A percentile compares a stretch with the other conserved stretches of the same genome.
Evolutionary conservation across 805 yeast genomes (phyloP).

Genomic region (Cyberlindnera bimundalis): DNA sequence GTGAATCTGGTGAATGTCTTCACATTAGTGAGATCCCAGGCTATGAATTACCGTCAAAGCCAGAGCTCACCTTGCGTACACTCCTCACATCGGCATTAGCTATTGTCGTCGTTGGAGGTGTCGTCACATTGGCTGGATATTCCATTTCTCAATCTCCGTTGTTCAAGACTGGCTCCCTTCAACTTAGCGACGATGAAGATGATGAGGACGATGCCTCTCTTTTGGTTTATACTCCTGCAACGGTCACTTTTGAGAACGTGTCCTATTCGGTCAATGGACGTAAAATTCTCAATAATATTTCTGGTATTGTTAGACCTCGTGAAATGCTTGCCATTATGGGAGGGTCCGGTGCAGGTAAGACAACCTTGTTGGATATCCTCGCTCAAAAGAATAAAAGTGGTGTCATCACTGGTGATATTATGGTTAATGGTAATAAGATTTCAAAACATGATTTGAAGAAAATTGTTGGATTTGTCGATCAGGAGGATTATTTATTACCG

Average conservation of each 20-base stretch:
- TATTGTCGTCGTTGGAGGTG: constrained; percentile 36
- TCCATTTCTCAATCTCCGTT: constrained; percentile 60
- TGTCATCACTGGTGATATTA: constrained; percentile 56
- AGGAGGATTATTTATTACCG: constrained; percentile 86
- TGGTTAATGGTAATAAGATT: constrained; percentile 65
- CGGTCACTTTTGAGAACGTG: constrained; percentile 72
- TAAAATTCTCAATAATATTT: constrained; percentile 56
- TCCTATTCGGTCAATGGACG: constrained; percentile 54
- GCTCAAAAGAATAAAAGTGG: constrained; percentile 90
- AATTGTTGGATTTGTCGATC: constrained; percentile 92
- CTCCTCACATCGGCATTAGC: constrained; percentile 44
- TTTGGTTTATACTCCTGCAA: constrained; percentile 58
- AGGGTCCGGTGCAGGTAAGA: constrained; percentile 98
- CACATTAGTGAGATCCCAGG: constrained; percentile 95
- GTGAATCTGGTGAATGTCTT: constrained; percentile 86
- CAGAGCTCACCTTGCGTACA: constrained; percentile 42
- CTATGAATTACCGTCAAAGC: constrained; percentile 58
- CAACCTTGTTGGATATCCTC: constrained; percentile 85
- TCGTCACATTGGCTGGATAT: constrained; percentile 38
- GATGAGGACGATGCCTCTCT: constrained; percentile 39
- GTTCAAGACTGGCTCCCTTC: constrained; percentile 37
- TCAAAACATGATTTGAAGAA: constrained; percentile 47
- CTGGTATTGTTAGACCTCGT: constrained; percentile 81
- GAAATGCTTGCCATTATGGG: constrained; percentile 96
- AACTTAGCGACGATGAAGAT: constrained; percentile 25